A percentile compares a stretch with the other conserved stretches of the same genome.
Evolutionary conservation across 2,329 filamentous ascomycete genomes (phyloP).

Genomic region (Curvularia sp.): DNA sequence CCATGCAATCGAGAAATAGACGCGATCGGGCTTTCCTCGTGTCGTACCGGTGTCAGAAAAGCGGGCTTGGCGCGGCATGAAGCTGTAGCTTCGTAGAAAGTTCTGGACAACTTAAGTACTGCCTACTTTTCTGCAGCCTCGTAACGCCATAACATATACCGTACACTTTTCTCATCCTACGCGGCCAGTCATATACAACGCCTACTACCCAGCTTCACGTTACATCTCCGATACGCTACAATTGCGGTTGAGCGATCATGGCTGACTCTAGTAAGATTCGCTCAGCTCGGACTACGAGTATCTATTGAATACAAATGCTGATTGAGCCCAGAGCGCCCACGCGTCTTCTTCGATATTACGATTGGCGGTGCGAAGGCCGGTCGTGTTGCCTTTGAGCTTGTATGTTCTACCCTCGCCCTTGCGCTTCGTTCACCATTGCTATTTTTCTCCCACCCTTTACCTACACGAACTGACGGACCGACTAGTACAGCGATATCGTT

Average conservation of each 20-base stretch:
- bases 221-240: neutral
- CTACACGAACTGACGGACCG: constrained; percentile 13
- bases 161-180: constrained; percentile 6
- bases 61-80: constrained; percentile 34
- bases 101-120: constrained; percentile 45
- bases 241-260: constrained; percentile 31
- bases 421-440: neutral
- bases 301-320: constrained; percentile 4
- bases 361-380: constrained; percentile 77
- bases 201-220: neutral
- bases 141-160: constrained; percentile 12
- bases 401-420: constrained; percentile 50
- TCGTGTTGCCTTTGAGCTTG: constrained; percentile 85
- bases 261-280: constrained; percentile 33
- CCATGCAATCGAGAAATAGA: neutral
- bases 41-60: constrained; percentile 14
- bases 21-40: neutral
- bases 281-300: neutral
- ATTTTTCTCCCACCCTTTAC: neutral
- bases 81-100: constrained; percentile 41
- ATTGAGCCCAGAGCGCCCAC: constrained; percentile 65
- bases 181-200: neutral
- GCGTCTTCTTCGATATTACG: constrained; percentile 92
- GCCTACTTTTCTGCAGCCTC: constrained; percentile 34
- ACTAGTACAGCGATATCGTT: constrained; percentile 63